phyloP scores from a whole-genome alignment of 78 protist species.

The Chrysochromulina parva region DNA sequence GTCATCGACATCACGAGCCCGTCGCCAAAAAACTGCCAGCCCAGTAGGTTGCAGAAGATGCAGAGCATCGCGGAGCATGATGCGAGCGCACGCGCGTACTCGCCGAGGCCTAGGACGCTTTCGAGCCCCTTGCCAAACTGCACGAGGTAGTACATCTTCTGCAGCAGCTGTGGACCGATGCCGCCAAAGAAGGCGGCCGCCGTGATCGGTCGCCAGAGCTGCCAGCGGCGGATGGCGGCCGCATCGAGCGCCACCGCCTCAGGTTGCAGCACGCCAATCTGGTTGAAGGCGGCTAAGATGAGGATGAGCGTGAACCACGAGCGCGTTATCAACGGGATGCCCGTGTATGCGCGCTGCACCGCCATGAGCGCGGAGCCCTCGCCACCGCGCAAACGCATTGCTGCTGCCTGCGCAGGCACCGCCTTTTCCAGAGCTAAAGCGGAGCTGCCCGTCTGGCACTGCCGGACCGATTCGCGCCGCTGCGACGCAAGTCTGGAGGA shows the following conservation, averaged over 20 bases:
- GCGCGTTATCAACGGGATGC: neutral
- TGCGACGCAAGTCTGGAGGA: no score
- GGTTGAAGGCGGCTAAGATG: neutral
- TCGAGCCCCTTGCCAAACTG: neutral
- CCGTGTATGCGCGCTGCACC: neutral
- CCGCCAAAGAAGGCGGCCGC: neutral
- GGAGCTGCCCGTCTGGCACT: no score
- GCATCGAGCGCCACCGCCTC: slow-evolving; percentile 1
- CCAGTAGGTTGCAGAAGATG: neutral
- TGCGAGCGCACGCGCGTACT: neutral
- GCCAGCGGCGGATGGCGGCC: neutral
- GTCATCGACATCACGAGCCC: slow-evolving; percentile 1
- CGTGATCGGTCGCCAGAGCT: slow-evolving; percentile 21
- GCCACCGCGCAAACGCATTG: slow-evolving; percentile 15
- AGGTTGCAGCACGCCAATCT: neutral
- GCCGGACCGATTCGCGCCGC: no score
- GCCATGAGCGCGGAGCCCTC: neutral
- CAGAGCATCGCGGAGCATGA: neutral
- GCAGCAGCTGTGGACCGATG: neutral
- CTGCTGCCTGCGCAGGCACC: no score
- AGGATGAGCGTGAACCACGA: neutral
- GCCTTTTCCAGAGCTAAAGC: no score
- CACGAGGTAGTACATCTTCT: neutral
- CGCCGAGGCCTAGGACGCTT: neutral
- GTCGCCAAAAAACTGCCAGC: neutral